These are phyloP conservation scores for Dryadomyces quercivorus DNA, from an alignment of 2,329 filamentous ascomycete species.

Conservation along the genomic window DNA sequence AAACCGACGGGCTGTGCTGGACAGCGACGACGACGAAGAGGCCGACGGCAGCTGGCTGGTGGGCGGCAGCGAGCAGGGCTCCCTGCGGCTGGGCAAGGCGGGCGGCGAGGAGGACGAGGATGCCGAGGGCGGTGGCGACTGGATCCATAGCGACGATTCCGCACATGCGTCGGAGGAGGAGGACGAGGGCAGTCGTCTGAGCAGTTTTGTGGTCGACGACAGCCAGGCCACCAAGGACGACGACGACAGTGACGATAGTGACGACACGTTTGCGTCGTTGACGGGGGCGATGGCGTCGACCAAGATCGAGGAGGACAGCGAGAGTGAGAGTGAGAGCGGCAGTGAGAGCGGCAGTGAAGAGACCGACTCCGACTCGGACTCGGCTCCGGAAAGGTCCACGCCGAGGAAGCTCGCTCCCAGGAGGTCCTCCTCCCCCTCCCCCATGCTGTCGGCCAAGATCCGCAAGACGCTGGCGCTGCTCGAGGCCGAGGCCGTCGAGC, in stretches of 20 bases:
- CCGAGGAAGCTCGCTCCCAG: too few species aligned
- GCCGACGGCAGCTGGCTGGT: constrained; percentile 68
- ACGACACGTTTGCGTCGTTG: neutral
- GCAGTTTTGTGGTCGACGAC: constrained; percentile 44
- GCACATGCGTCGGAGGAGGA: constrained; percentile 41
- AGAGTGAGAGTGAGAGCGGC: neutral
- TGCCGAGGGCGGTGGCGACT: constrained; percentile 70
- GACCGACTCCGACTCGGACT: neutral
- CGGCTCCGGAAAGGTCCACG: constrained; percentile 9
- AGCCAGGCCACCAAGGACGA: constrained; percentile 17
- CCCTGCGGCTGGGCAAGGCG: constrained; percentile 56
- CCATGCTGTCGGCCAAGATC: constrained; percentile 78
- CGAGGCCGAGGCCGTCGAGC: constrained; percentile 60
- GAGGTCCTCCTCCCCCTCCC: too few species aligned
- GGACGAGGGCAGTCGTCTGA: constrained; percentile 38
- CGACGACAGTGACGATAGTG: constrained; percentile 15
- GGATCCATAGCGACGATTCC: constrained; percentile 60
- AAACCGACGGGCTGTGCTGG: constrained; percentile 45
- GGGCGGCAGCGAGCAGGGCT: constrained; percentile 49
- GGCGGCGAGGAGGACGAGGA: constrained; percentile 68
- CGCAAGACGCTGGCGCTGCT: constrained; percentile 73
- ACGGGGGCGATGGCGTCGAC: neutral
- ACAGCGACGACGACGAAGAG: constrained; percentile 46
- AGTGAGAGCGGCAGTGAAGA: neutral
- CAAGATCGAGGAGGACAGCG: neutral